These are phyloP conservation scores for Cicer pinnatifidum DNA, from an alignment of 306 rosid species.

Conservation along the genomic window DNA sequence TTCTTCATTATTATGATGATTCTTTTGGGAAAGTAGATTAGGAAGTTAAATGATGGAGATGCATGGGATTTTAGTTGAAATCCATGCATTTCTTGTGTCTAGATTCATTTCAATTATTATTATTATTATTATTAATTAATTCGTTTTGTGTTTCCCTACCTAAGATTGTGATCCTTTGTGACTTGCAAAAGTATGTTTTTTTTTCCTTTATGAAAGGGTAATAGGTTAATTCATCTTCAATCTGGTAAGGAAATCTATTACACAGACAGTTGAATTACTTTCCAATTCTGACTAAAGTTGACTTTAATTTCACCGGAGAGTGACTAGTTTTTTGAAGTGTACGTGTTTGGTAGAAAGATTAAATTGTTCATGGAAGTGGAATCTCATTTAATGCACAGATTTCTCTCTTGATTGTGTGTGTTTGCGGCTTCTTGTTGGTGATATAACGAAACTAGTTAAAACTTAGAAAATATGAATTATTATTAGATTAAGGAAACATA, in stretches of 20 bases:
- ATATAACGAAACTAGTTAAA: conserved; percentile 11
- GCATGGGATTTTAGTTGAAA: conserved; percentile 30
- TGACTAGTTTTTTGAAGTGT: conserved; percentile 11
- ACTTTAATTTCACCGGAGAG: neutral
- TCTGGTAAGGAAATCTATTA: conserved; percentile 20
- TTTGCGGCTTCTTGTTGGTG: neutral
- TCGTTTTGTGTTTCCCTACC: conserved; percentile 19
- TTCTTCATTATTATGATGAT: neutral
- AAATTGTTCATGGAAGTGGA: neutral
- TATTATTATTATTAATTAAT: neutral
- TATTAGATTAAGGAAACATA: conserved; percentile 17
- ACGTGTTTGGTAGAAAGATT: neutral
- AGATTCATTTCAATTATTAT: conserved; percentile 39
- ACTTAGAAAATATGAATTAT: conserved; percentile 2
- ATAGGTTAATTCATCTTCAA: conserved; percentile 8
- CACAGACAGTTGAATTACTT: neutral
- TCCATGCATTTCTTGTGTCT: conserved; percentile 37
- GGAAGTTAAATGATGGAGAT: neutral
- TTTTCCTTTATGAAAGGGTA: neutral
- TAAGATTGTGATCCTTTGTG: neutral
- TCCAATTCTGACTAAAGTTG: conserved; percentile 11
- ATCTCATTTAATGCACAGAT: conserved; percentile 7
- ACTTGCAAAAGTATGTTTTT: neutral
- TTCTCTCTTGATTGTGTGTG: conserved; percentile 24
- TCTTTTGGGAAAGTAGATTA: neutral